A percentile compares a stretch with the other conserved stretches of the same genome.
These are phyloP conservation scores for Corylus avellana DNA, from an alignment of 306 rosid species.

Conservation along the genomic window DNA sequence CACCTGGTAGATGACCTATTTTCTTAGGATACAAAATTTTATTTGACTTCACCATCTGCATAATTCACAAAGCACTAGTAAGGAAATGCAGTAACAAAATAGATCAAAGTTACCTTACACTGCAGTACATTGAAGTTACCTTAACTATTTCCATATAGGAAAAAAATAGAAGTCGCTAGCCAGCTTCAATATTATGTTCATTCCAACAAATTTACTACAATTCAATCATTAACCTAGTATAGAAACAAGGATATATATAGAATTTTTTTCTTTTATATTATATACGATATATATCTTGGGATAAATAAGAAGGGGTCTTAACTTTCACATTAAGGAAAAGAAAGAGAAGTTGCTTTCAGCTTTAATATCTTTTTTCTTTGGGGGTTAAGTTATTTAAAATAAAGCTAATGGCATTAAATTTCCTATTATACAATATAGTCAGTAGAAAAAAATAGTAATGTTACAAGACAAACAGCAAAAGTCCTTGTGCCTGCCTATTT, in stretches of 20 bases:
- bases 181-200: not conserved
- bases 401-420: not conserved
- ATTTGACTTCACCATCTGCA: conserved; percentile 32
- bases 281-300: no score
- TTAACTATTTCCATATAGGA: not conserved
- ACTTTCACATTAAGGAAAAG: not conserved
- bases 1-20: conserved; percentile 38
- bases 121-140: not conserved
- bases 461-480: not conserved
- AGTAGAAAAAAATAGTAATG: not conserved
- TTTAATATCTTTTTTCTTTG: no score
- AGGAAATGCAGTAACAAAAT: not conserved
- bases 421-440: not conserved
- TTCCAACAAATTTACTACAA: not conserved
- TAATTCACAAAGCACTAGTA: not conserved
- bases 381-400: not conserved
- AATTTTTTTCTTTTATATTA: no score
- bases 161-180: not conserved
- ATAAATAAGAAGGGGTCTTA: not conserved
- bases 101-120: not conserved
- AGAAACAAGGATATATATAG: not conserved
- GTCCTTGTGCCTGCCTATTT: not conserved
- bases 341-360: not conserved
- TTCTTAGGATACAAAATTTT: conserved; percentile 20
- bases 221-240: not conserved